Percentiles rank a stretch among this genome's conserved stretches.
These are phyloP conservation scores for Morella rubra DNA, from an alignment of 306 rosid genomes.

Conservation along the genomic window DNA sequence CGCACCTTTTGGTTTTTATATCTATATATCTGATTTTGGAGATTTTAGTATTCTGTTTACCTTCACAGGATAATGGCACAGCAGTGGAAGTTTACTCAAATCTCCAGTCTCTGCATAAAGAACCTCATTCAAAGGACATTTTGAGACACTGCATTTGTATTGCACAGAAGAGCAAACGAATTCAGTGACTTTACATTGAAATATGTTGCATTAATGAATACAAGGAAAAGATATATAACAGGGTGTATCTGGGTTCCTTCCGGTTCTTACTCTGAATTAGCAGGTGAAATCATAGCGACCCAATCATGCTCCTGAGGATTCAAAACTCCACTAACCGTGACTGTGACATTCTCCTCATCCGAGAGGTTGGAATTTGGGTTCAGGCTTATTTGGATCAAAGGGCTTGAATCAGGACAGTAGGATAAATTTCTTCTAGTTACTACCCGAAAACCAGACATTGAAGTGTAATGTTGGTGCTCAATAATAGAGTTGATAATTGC, in stretches of 20 bases:
- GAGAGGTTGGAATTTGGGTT: conserved; percentile 31
- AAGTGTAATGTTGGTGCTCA: conserved; percentile 52
- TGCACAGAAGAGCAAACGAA: too few species aligned
- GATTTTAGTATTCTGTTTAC: conserved; percentile 26
- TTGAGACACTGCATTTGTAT: conserved; percentile 38
- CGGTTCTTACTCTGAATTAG: conserved; percentile 57
- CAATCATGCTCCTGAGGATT: conserved; percentile 51
- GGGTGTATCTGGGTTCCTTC: not conserved
- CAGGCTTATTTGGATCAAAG: conserved; percentile 17
- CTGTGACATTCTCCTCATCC: conserved; percentile 52
- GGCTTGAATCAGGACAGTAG: conserved; percentile 38
- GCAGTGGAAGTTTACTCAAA: conserved; percentile 63
- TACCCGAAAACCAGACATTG: conserved; percentile 59
- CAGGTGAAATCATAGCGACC: conserved; percentile 88
- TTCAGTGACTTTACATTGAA: too few species aligned
- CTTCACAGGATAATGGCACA: conserved; percentile 96
- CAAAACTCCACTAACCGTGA: conserved; percentile 59
- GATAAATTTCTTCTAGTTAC: conserved; percentile 52
- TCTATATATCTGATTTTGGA: too few species aligned
- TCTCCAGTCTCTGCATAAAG: conserved; percentile 79
- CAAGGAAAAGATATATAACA: not conserved
- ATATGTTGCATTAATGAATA: not conserved
- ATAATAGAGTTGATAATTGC: conserved; percentile 29
- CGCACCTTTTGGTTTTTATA: too few species aligned
- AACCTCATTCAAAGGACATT: conserved; percentile 33